These are phyloP conservation scores for Spergularia azorica DNA, from an alignment of 179 eudicot species.

Conservation along the genomic window DNA sequence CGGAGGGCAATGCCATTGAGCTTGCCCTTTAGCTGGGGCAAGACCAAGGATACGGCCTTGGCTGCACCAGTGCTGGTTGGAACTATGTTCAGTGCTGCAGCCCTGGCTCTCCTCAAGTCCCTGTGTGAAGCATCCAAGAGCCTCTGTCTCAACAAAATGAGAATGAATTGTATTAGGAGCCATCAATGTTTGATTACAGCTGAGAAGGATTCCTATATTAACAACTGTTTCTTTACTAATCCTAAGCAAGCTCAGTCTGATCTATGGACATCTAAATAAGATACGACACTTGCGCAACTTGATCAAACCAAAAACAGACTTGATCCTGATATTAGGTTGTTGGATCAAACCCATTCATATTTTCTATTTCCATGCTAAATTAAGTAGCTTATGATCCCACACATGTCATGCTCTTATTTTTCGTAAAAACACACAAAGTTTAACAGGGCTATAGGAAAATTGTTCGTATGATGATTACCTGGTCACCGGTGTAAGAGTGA, in stretches of 20 bases:
- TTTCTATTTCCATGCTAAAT: neutral
- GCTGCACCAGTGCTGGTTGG: conserved; percentile 99
- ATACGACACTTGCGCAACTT: neutral
- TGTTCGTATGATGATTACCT: conserved; percentile 42
- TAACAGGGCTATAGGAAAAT: neutral
- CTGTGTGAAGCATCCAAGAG: conserved; percentile 96
- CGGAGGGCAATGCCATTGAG: conserved; percentile 99
- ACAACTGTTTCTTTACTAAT: neutral
- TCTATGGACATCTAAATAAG: neutral
- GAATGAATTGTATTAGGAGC: neutral
- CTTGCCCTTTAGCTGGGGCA: conserved; percentile 98
- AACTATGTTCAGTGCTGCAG: conserved; percentile 96
- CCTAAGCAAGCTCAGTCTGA: neutral
- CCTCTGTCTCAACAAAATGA: conserved; percentile 49
- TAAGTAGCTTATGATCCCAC: too few relatives aligned
- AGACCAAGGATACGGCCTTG: conserved; percentile 91
- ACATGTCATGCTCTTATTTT: too few relatives aligned
- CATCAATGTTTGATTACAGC: neutral
- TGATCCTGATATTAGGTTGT: neutral
- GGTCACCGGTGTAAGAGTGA: conserved; percentile 99
- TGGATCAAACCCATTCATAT: neutral
- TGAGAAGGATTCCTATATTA: too few relatives aligned
- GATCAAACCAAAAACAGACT: neutral
- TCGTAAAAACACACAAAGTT: neutral
- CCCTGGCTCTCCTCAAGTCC: conserved; percentile 95